Base-by-base conservation (phyloP, 108 stramenopile genomes). In the Pseudonitzschia delicatissima region DNA sequence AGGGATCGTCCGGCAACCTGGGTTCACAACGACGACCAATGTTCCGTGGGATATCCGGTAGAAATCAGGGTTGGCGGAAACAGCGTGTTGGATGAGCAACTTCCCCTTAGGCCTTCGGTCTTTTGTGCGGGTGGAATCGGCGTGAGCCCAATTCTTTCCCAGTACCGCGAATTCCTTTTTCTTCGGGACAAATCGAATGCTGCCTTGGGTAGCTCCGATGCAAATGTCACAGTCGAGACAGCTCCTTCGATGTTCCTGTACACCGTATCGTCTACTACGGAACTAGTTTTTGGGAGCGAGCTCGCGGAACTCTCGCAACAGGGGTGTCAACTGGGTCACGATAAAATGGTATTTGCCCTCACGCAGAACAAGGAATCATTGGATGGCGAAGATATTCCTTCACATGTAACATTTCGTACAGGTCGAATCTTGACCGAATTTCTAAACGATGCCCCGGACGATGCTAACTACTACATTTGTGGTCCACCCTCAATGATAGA, bases 71-170 rank as follows among this genome's bases (percentile, higher is more conserved):
- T 75, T 9, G 74, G 74, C 12, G 74, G 74, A 8, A 55, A 15
- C 3, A 62, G 49, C 49, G 57, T 59, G 3, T 32, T 71, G 39
- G 39, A 37, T 11, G 55, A 32, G 7, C 31, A 9, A 11, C 9
- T 27, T 9, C 28, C 17, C 29, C n/a, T 35, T 4, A 31, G 58
- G 5, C 58, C 71, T 9, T 39, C 31, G 15, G 39, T 66, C n/a
- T 75, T 69, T 57, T 75, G 68, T 39, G 74, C 74, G 4, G 74
- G 74, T 34, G 74, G 74, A 11, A 69, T 75, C 68, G 74, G 74
- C 7, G 69, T 75, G 5, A 51, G 44, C 23, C 74, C 74, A 2
- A 34, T 75, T n/a, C 57, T 69, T 13, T 45, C 66, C 5, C 49
- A 65, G 25, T 69, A 69, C 36, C 67, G 74, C 11, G 55, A 68